phyloP scores from a whole-genome alignment of 768 basidiomycete genomes.

The Leccinum variicolor region DNA sequence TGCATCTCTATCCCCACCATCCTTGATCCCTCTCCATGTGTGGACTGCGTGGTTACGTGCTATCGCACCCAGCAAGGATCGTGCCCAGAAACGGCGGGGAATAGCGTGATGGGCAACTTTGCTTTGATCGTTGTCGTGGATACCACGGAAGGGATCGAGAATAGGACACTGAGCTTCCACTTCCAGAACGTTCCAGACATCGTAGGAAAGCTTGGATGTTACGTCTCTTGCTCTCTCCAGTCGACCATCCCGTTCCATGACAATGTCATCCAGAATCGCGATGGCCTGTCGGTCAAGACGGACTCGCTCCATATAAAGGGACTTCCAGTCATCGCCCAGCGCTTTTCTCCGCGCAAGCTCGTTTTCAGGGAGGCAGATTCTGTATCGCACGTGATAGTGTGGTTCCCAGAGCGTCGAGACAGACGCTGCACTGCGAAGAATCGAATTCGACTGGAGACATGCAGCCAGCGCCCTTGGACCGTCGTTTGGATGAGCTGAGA shows the following conservation, averaged over 20 bases:
- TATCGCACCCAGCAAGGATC: conserved; percentile 40
- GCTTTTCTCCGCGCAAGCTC: conserved; percentile 35
- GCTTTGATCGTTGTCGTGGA: conserved; percentile 10
- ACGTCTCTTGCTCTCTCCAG: conserved; percentile 38
- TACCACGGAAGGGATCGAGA: conserved; percentile 27
- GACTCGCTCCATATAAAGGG: conserved; percentile 44
- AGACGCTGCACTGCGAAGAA: conserved; percentile 44
- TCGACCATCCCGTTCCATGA: conserved; percentile 35
- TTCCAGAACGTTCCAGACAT: conserved; percentile 54
- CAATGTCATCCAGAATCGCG: conserved; percentile 39
- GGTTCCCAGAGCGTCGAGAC: conserved; percentile 46
- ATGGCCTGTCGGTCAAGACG: conserved; percentile 43
- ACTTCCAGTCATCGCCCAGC: conserved; percentile 40
- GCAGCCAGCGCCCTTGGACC: conserved; percentile 35
- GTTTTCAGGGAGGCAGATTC: conserved; percentile 32
- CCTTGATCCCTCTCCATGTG: conserved; percentile 33
- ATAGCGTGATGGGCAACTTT: conserved; percentile 29
- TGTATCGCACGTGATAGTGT: conserved; percentile 51
- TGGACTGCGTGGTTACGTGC: conserved; percentile 39
- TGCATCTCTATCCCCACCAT: conserved; percentile 5
- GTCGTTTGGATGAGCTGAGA: conserved; percentile 18
- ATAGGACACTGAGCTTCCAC: conserved; percentile 36
- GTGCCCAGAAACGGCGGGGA: conserved; percentile 51
- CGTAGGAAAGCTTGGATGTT: conserved; percentile 41
- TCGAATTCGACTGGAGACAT: conserved; percentile 37